phyloP scores from a whole-genome alignment of 2,329 filamentous ascomycete genomes.

The Parascedosporium putredinis region DNA sequence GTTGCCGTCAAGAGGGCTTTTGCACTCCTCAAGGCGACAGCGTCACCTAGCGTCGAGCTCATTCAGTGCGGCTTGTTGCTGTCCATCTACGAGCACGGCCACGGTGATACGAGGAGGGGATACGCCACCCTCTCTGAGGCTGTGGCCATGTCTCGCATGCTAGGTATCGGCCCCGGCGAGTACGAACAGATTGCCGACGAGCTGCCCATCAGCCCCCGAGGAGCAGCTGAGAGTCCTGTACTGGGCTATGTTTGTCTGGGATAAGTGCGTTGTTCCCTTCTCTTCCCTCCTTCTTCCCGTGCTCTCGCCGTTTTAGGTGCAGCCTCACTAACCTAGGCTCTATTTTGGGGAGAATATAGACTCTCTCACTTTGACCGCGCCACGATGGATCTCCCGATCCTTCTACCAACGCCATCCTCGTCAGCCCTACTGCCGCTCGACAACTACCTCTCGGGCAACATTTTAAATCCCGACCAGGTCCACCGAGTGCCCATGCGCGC shows the following conservation, averaged over 20 bases:
- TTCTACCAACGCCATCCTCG: slow-evolving; percentile 25
- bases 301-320: neutral
- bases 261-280: slow-evolving; percentile 24
- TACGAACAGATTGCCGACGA: slow-evolving; percentile 17
- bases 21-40: neutral
- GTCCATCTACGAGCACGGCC: slow-evolving; percentile 33
- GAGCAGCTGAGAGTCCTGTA: slow-evolving; percentile 30
- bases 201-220: slow-evolving; percentile 18
- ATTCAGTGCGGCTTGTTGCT: slow-evolving; percentile 30
- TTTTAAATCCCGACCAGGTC: slow-evolving; percentile 12
- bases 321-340: slow-evolving; percentile 5
- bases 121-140: slow-evolving; percentile 32
- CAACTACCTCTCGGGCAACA: slow-evolving; percentile 22
- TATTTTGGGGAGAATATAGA: too few relatives aligned
- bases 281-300: neutral
- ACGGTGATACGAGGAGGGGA: slow-evolving; percentile 29
- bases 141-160: slow-evolving; percentile 23
- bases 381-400: slow-evolving; percentile 21
- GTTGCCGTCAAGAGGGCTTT: slow-evolving; percentile 1
- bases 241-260: slow-evolving; percentile 33
- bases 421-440: slow-evolving; percentile 24
- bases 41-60: slow-evolving; percentile 25
- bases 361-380: slow-evolving; percentile 22
- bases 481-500: slow-evolving; percentile 16
- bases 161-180: slow-evolving; percentile 26